Conservation (phyloP, 2,329 filamentous ascomycete species). For the Pseudonectria buxi region DNA sequence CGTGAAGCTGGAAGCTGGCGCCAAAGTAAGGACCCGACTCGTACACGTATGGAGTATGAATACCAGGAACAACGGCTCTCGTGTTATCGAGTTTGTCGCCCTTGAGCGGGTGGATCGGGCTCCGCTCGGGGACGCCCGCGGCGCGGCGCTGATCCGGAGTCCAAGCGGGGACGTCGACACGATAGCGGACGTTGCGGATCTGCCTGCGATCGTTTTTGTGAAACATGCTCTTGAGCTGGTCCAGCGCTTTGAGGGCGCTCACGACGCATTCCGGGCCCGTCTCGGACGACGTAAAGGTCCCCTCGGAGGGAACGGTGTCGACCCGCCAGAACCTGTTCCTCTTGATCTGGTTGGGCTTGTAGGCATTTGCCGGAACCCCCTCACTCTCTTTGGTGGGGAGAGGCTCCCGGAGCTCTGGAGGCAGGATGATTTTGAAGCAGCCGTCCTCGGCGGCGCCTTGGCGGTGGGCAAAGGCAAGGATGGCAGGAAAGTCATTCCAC, state of each 20-base stretch:
- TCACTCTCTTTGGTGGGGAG: constrained; percentile 26
- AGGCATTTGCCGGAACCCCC: constrained; percentile 29
- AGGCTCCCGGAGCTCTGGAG: constrained; percentile 22
- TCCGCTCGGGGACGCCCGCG: constrained; percentile 30
- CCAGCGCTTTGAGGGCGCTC: constrained; percentile 22
- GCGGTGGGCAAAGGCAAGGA: constrained; percentile 27
- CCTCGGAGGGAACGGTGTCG: constrained; percentile 27
- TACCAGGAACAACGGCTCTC: constrained; percentile 32
- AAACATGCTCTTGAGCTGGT: constrained; percentile 29
- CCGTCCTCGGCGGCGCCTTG: constrained; percentile 28
- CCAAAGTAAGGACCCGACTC: constrained; percentile 33
- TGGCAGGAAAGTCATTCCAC: constrained; percentile 30
- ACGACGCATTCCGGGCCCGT: constrained; percentile 18
- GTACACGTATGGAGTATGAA: constrained; percentile 35
- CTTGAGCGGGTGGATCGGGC: constrained; percentile 31
- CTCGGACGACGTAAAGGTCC: constrained; percentile 24
- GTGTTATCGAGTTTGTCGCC: constrained; percentile 32
- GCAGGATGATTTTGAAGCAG: constrained; percentile 33
- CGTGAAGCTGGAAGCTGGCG: constrained; percentile 34
- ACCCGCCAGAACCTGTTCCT: constrained; percentile 32
- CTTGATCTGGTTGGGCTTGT: constrained; percentile 28
- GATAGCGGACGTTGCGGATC: constrained; percentile 31
- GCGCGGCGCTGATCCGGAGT: constrained; percentile 26
- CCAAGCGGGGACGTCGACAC: constrained; percentile 34
- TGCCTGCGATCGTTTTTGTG: constrained; percentile 29